Conservation (phyloP, 176 grass and related monocot species). For the Carex cristatella region DNA sequence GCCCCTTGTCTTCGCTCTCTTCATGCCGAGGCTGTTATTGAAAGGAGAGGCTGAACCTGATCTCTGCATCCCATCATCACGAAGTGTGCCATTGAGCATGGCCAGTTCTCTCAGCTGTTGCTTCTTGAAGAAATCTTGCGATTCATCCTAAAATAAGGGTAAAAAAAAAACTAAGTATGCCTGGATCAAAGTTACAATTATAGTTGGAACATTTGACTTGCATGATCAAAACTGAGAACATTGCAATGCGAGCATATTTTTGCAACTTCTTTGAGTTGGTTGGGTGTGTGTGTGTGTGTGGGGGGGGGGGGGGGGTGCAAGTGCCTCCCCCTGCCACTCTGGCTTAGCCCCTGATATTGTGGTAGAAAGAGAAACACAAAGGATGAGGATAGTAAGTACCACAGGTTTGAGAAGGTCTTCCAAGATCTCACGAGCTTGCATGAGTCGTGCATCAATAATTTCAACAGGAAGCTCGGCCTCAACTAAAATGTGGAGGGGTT, state of each 20-base stretch:
- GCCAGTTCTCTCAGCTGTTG: slow-evolving; percentile 93
- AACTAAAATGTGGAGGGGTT: slow-evolving; percentile 90
- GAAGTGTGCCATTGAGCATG: slow-evolving; percentile 85
- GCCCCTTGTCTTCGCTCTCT: slow-evolving; percentile 92
- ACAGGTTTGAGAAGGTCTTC: slow-evolving; percentile 85
- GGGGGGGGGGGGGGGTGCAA: no score
- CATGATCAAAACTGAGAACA: background rate
- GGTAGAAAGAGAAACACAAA: background rate
- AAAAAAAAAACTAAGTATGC: background rate
- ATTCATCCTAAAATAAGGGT: slow-evolving; percentile 60
- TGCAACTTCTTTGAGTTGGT: no score
- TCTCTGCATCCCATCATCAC: slow-evolving; percentile 80
- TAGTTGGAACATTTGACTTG: background rate
- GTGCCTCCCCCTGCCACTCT: no score
- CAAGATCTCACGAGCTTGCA: slow-evolving; percentile 86
- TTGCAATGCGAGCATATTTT: no score
- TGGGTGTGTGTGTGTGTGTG: no score
- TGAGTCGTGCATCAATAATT: slow-evolving; percentile 70
- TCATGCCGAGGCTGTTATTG: slow-evolving; percentile 82
- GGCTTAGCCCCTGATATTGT: no score
- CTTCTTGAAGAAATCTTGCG: slow-evolving; percentile 96
- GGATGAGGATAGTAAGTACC: slow-evolving; percentile 34
- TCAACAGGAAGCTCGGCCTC: slow-evolving; percentile 83
- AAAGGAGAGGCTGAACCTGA: slow-evolving; percentile 79
- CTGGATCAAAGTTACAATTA: background rate